Evolutionary conservation across 805 yeast genomes (phyloP), one percentile per base, ranked within the genome.

Genomic region (Cyberlindnera mycetangii): DNA sequence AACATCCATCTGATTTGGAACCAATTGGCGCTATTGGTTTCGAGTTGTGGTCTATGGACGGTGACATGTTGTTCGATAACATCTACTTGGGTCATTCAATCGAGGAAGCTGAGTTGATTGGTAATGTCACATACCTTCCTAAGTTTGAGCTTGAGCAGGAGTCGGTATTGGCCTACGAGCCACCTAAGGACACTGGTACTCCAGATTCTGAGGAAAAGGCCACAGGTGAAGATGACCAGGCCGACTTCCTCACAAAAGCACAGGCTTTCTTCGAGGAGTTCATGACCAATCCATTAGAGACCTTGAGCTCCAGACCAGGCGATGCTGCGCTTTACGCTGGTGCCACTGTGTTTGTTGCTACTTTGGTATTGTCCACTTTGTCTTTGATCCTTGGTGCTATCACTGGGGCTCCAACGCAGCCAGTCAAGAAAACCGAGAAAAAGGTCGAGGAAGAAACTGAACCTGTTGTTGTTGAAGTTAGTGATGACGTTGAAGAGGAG

Each of bases 31-130:
- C 85, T 10, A 55, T 89, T 36, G 96, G 95, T 8, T 86, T 90
- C 58, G 97, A 89, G 64, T 69, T 89, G 51, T 89, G 96, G 96
- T 78, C 92, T 37, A 84, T 89, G 82, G 83, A 86, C 51, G 72
- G 73, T 34, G 78, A 85, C 39, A 77, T 89, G 40, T 54, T 86
- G 61, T 87, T 89, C 61, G 88, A 88, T 62, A 87, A 89, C 67
- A 78, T 89, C 49, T 90, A 89, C 62, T 63, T 89, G 49, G 97
- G 97, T 24, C 90, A 87, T 60, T 79, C 86, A 2, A 69, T 89
- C n/a, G 70, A 68, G 31, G 96, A 89, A 59, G 97, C 97, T 11
- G 96, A 90, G 68, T 45, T 59, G 9, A 71, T 89, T 52, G 97
- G 97, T 25, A 89, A 90, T 60, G 64, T 67, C 8, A 89, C 97